Evolutionary conservation across 352 stramenopile genomes (phyloP).

Genomic region (Hyaloperonospora brassicae): DNA sequence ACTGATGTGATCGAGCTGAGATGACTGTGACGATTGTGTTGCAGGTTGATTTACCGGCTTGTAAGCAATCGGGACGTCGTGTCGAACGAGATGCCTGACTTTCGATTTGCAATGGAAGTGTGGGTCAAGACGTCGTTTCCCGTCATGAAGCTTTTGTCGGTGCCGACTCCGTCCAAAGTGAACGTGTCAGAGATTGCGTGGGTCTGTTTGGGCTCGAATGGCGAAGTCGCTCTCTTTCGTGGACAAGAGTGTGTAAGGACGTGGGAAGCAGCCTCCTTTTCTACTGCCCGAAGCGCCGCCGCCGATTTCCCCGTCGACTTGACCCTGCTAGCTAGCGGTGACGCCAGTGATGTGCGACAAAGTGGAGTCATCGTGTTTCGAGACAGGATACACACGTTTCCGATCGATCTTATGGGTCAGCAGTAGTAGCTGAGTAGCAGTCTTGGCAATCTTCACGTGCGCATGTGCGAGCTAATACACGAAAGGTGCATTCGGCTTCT

Average conservation of each 20-base stretch:
- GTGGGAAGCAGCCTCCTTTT: slow-evolving; percentile 16
- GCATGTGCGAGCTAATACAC: background rate
- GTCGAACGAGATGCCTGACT: slow-evolving; percentile 18
- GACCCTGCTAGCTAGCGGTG: slow-evolving; percentile 6
- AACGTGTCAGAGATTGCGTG: slow-evolving; percentile 20
- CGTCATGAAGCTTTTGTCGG: slow-evolving; percentile 30
- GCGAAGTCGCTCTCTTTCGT: slow-evolving; percentile 34
- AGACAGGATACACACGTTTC: slow-evolving; percentile 25
- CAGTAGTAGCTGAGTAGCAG: slow-evolving; percentile 3
- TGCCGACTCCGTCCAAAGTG: slow-evolving; percentile 7
- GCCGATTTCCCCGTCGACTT: slow-evolving; percentile 27
- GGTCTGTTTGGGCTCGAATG: slow-evolving; percentile 32
- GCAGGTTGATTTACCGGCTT: slow-evolving; percentile 40
- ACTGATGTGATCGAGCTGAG: slow-evolving; percentile 1
- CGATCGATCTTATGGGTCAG: slow-evolving; percentile 11
- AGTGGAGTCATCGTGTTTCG: slow-evolving; percentile 24
- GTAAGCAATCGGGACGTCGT: slow-evolving; percentile 20
- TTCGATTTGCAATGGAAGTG: slow-evolving; percentile 29
- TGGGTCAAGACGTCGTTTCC: slow-evolving; percentile 37
- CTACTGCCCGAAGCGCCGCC: slow-evolving; percentile 10
- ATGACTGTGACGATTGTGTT: slow-evolving; percentile 2
- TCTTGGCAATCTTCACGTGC: background rate
- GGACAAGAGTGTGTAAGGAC: slow-evolving; percentile 25
- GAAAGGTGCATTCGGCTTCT: slow-evolving; percentile 5
- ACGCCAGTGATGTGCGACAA: slow-evolving; percentile 5